phyloP scores from a whole-genome alignment of 768 basidiomycete species.

The Hortiboletus flavorubellus region DNA sequence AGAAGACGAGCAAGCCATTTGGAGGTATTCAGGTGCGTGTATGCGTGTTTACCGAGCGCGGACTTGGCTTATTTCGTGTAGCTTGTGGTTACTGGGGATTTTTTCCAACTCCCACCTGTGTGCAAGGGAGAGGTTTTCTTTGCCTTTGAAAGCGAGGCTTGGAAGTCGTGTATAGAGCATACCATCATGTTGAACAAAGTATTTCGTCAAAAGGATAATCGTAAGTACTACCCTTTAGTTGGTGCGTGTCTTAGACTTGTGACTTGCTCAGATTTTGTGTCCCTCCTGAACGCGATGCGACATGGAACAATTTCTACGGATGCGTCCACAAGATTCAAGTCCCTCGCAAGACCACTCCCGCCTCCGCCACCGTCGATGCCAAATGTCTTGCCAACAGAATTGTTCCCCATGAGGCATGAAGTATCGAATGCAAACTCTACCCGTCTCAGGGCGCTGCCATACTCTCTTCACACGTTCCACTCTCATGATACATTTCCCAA shows the following conservation, averaged over 20 bases:
- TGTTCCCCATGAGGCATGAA: constrained; percentile 65
- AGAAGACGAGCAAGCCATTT: constrained; percentile 49
- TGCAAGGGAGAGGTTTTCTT: constrained; percentile 49
- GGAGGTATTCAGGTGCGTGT: constrained; percentile 59
- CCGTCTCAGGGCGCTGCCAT: constrained; percentile 48
- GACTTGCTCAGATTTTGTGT: constrained; percentile 53
- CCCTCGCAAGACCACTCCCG: constrained; percentile 35
- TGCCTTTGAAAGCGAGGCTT: constrained; percentile 58
- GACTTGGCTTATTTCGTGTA: constrained; percentile 11
- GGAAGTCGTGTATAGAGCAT: constrained; percentile 44
- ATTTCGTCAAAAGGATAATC: constrained; percentile 69
- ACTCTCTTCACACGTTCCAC: constrained; percentile 40
- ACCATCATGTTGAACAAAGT: constrained; percentile 46
- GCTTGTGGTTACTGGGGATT: constrained; percentile 56
- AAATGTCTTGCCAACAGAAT: constrained; percentile 46
- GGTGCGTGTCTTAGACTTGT: neutral
- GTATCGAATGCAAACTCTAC: constrained; percentile 62
- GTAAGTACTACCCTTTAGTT: constrained; percentile 35
- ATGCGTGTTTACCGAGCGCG: neutral
- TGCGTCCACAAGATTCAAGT: constrained; percentile 47
- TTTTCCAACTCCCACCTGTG: constrained; percentile 58
- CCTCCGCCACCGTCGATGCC: constrained; percentile 24
- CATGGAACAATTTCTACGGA: constrained; percentile 49
- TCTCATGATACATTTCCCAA: constrained; percentile 48
- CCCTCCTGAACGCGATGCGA: constrained; percentile 74